Conservation (phyloP, 352 stramenopile genomes). For the Phytopythium delawarense region DNA sequence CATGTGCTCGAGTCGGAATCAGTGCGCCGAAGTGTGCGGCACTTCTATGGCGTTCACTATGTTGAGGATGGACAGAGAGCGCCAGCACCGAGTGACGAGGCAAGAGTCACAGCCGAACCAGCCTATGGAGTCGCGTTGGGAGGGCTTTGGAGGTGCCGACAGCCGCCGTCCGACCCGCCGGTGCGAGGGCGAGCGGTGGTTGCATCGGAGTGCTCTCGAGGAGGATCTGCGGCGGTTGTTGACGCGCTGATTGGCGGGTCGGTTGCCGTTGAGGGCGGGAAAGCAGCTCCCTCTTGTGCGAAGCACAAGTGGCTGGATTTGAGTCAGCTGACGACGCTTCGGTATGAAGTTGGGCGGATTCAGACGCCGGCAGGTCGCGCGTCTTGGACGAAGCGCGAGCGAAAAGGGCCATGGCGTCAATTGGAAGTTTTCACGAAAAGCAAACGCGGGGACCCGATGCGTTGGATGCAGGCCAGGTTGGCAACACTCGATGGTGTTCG, state of each 20-base stretch:
- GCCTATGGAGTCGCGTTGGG: conserved; percentile 3
- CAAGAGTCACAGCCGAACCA: conserved; percentile 4
- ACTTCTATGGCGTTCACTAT: conserved; percentile 3
- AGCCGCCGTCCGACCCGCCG: neutral
- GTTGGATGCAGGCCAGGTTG: too few relatives aligned
- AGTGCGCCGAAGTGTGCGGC: neutral
- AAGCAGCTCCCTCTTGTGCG: too few relatives aligned
- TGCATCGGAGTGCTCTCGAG: neutral
- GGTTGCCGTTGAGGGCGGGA: too few relatives aligned
- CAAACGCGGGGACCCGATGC: too few relatives aligned
- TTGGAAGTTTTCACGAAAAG: too few relatives aligned
- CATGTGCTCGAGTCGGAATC: neutral
- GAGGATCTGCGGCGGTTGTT: neutral
- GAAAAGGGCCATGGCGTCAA: too few relatives aligned
- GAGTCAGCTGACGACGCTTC: neutral
- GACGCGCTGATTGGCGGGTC: too few relatives aligned
- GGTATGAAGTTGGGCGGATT: neutral
- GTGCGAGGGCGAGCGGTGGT: neutral
- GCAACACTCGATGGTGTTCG: neutral
- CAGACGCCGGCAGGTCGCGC: neutral
- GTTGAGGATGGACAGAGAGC: conserved; percentile 1
- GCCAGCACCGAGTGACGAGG: neutral
- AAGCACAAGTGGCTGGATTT: neutral
- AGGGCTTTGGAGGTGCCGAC: neutral
- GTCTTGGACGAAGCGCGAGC: neutral